Percentiles rank a stretch among this genome's conserved stretches.
Evolutionary conservation across 495 filamentous ascomycete genomes (phyloP).

Genomic region (Talaromyces proteolyticus): DNA sequence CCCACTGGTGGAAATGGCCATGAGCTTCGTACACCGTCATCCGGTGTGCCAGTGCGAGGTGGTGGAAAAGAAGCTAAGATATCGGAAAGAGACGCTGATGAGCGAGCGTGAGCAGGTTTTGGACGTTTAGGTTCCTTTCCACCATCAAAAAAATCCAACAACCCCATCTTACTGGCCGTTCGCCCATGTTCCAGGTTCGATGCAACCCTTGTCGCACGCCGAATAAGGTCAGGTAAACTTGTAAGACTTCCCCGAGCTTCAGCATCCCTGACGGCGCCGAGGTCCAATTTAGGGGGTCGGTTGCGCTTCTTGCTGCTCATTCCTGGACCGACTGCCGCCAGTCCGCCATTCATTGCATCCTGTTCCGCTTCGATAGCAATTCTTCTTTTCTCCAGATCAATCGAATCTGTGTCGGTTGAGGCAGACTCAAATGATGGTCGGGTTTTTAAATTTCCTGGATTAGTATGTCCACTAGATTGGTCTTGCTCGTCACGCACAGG

Average conservation of each 20-base stretch:
- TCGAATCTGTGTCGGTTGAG: constrained; percentile 4
- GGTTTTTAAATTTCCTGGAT: not conserved
- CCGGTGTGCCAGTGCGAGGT: constrained; percentile 58
- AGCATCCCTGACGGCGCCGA: constrained; percentile 71
- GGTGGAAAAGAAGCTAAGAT: constrained; percentile 91
- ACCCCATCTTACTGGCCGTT: constrained; percentile 67
- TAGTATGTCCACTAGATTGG: constrained; percentile 3
- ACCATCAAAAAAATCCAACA: constrained; percentile 28
- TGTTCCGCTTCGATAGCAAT: constrained; percentile 5
- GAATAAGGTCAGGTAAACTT: constrained; percentile 85
- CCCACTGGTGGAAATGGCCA: constrained; percentile 16
- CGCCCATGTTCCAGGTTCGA: constrained; percentile 82
- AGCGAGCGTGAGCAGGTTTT: constrained; percentile 25
- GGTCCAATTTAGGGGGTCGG: constrained; percentile 69
- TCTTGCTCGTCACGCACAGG: not conserved
- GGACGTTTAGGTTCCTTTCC: not conserved
- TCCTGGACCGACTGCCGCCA: constrained; percentile 12
- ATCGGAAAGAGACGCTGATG: constrained; percentile 72
- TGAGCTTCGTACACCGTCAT: constrained; percentile 21
- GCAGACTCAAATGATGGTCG: not conserved
- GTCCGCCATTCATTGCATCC: constrained; percentile 6
- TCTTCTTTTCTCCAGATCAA: constrained; percentile 3
- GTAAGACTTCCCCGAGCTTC: constrained; percentile 83
- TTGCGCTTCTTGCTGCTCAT: constrained; percentile 26
- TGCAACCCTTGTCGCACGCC: constrained; percentile 79